A percentile compares a stretch with the other conserved stretches of the same genome.
Conservation (phyloP, 768 basidiomycete species). For the Leccinum rimulosum region DNA sequence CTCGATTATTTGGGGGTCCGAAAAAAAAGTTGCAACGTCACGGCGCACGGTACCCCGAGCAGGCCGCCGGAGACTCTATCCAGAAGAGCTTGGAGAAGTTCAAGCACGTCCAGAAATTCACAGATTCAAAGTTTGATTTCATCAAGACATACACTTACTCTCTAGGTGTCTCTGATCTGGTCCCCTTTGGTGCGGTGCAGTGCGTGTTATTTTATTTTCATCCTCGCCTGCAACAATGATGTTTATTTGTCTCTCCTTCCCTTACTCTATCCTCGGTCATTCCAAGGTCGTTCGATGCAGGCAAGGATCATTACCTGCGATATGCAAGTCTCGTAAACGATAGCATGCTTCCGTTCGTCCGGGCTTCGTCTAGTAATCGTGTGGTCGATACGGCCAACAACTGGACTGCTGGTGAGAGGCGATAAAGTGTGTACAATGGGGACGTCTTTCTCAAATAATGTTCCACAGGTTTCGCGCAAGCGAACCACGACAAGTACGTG, state of each 20-base stretch:
- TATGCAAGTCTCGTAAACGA: slow-evolving; percentile 47
- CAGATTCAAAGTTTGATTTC: slow-evolving; percentile 48
- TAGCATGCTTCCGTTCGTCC: slow-evolving; percentile 48
- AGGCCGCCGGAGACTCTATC: slow-evolving; percentile 40
- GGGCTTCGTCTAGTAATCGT: slow-evolving; percentile 46
- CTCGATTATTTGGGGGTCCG: not conserved
- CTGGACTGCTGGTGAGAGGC: slow-evolving; percentile 55
- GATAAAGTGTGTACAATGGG: not conserved
- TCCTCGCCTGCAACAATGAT: slow-evolving; percentile 43
- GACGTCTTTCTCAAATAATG: not conserved
- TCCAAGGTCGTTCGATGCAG: slow-evolving; percentile 48
- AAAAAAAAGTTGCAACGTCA: slow-evolving; percentile 64
- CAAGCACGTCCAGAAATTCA: slow-evolving; percentile 41
- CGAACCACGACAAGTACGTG: slow-evolving; percentile 42
- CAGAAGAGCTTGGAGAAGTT: slow-evolving; percentile 51
- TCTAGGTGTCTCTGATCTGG: slow-evolving; percentile 54
- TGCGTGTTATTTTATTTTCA: slow-evolving; percentile 47
- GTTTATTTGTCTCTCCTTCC: not conserved
- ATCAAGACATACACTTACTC: slow-evolving; percentile 53
- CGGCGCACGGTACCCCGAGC: slow-evolving; percentile 71
- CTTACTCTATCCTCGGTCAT: not conserved
- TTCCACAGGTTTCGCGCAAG: slow-evolving; percentile 41
- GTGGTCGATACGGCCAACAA: slow-evolving; percentile 65
- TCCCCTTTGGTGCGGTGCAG: slow-evolving; percentile 67
- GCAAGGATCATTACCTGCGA: slow-evolving; percentile 45